These are phyloP conservation scores for Kodamaea kakaduensis DNA, from an alignment of 805 yeast genomes.

Conservation along the genomic window DNA sequence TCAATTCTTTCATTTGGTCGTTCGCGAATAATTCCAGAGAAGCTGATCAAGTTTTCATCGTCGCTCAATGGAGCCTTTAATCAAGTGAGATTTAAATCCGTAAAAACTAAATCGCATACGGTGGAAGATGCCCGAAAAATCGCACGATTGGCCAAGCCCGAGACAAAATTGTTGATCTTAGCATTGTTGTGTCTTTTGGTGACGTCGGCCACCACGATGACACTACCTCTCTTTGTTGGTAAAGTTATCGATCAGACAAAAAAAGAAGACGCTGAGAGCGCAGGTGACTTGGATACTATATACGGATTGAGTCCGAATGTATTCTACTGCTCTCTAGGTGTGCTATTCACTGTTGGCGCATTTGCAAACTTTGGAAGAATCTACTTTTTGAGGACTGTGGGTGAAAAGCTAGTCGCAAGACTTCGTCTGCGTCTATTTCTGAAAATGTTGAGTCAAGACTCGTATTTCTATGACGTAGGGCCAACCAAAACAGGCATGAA, in stretches of 20 bases:
- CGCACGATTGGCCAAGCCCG: constrained; percentile 16
- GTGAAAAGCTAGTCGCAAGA: constrained; percentile 84
- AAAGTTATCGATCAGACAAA: constrained; percentile 74
- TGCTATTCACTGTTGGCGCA: constrained; percentile 69
- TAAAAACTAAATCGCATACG: no score
- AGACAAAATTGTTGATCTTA: constrained; percentile 15
- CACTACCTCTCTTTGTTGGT: constrained; percentile 80
- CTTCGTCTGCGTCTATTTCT: constrained; percentile 72
- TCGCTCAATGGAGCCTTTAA: no score
- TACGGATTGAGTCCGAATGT: constrained; percentile 60
- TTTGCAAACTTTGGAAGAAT: constrained; percentile 77
- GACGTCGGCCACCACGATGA: constrained; percentile 77
- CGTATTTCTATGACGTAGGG: constrained; percentile 84
- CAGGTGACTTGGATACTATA: constrained; percentile 10
- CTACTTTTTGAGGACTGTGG: constrained; percentile 69
- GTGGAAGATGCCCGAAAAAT: constrained; percentile 22
- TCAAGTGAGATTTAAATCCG: constrained; percentile 1
- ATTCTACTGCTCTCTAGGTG: constrained; percentile 60
- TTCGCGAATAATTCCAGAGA: no score
- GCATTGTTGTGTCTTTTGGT: constrained; percentile 64
- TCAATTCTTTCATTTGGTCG: no score
- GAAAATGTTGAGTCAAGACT: constrained; percentile 78
- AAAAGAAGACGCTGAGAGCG: background rate
- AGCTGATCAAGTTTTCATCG: background rate
- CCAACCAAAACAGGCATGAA: constrained; percentile 46